Evolutionary conservation across 768 basidiomycete genomes (phyloP), one percentile per base, ranked within the genome.

Genomic region (Lyophyllum shimeji): DNA sequence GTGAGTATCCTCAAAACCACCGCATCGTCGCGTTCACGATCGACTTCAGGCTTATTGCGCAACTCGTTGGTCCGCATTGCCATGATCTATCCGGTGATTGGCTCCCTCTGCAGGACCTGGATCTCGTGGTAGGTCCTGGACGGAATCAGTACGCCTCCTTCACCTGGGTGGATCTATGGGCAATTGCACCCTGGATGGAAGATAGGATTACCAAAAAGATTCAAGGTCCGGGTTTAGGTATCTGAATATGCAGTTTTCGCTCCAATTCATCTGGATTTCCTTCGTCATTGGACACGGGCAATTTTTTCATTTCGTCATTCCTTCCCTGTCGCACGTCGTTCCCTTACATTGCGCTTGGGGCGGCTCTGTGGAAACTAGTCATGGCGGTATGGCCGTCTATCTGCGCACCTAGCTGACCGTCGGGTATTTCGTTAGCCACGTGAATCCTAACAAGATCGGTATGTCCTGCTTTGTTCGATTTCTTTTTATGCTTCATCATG

Each of bases 111-210:
- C 83, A 80, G 61, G 83, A 82, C 46, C 61, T 75, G 21, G 82
- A 80, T 60, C 72, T 82, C 11, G 71, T 82, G 23, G 64, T 72
- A 20, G 80, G 77, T 15, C 64, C 76, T 3, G 76, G 81, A 47
- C 73, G 82, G 40, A 74, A 74, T 17, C 87, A 85, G 47, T 92
- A 85, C 66, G 82, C 82, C 7, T 90, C 89, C 11, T 84, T 93
- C 56, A 79, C 78, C 0, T 87, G 84, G 83, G 71, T 73, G 18
- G 91, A 93, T 66, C 70, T 93, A 37, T 76, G 77, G 65, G 78
- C 83, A 29, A 82, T 92, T 55, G 87, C 90, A 37, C 91, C 89
- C 2, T 93, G 91, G 91, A 80, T 93, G 74, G 79, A 85, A 55
- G 81, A 84, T 51, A 75, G 74, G 53, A 77, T 90, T 54, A 80